Conservation (phyloP, 2,329 filamentous ascomycete species). For the Stachybotrys echinatus region DNA sequence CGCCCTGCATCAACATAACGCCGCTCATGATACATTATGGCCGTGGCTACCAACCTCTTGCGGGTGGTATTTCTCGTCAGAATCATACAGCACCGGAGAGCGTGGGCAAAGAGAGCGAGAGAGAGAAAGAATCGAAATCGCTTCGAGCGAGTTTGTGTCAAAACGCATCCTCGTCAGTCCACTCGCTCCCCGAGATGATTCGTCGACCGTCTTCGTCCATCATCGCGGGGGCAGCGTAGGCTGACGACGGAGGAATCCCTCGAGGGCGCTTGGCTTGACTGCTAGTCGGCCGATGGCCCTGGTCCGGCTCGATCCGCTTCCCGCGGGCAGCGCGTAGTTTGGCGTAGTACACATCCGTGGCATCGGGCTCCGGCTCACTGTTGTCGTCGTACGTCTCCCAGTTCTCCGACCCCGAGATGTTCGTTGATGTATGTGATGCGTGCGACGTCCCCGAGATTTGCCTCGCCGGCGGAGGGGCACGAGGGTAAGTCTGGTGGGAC, state of each 20-base stretch:
- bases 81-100: too few species aligned
- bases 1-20: not conserved
- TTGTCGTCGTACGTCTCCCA: slow-evolving; percentile 95
- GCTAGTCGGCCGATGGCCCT: slow-evolving; percentile 32
- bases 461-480: slow-evolving; percentile 40
- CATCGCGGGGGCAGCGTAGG: slow-evolving; percentile 42
- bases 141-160: too few species aligned
- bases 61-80: slow-evolving; percentile 1
- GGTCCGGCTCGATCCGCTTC: slow-evolving; percentile 57
- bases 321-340: slow-evolving; percentile 64
- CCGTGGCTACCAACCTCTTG: not conserved
- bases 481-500: slow-evolving; percentile 30
- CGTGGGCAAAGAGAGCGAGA: too few species aligned
- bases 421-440: slow-evolving; percentile 70
- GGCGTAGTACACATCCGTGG: slow-evolving; percentile 73
- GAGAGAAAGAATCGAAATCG: not conserved
- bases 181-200: slow-evolving; percentile 60
- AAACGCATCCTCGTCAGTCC: slow-evolving; percentile 61
- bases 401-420: slow-evolving; percentile 81
- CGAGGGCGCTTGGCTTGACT: slow-evolving; percentile 48
- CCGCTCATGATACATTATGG: not conserved
- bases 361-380: slow-evolving; percentile 71
- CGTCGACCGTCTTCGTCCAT: slow-evolving; percentile 56
- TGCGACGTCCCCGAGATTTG: slow-evolving; percentile 64
- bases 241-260: slow-evolving; percentile 44